phyloP scores from a whole-genome alignment of 257 asterid species.

The Fraxinus americana region DNA sequence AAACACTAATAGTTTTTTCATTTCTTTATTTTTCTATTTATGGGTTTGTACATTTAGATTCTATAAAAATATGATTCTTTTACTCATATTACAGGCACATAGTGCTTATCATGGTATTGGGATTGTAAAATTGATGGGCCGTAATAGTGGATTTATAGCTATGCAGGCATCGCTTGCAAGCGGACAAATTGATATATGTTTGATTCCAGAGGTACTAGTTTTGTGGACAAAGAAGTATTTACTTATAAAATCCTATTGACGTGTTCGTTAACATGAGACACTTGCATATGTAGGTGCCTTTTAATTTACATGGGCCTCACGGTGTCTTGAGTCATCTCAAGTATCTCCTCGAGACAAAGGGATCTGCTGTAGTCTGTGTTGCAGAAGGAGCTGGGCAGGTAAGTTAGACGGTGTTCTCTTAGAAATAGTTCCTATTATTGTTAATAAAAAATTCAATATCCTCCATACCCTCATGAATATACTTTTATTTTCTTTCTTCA shows the following conservation, averaged over 20 bases:
- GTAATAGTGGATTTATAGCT: slow-evolving; percentile 93
- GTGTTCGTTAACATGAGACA: slow-evolving; percentile 10
- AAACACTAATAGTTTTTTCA: slow-evolving; percentile 9
- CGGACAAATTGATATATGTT: slow-evolving; percentile 93
- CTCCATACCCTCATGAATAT: neutral
- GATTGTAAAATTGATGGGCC: slow-evolving; percentile 94
- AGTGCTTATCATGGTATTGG: slow-evolving; percentile 97
- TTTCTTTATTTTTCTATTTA: neutral
- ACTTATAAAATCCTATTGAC: neutral
- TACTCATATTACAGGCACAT: slow-evolving; percentile 67
- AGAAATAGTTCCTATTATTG: neutral
- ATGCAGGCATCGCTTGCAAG: slow-evolving; percentile 99
- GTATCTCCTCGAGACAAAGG: slow-evolving; percentile 83
- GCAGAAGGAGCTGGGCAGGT: slow-evolving; percentile 99
- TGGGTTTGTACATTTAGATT: neutral
- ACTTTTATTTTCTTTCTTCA: neutral
- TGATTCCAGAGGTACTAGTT: slow-evolving; percentile 84
- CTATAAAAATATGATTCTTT: slow-evolving; percentile 18
- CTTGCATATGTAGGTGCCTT: slow-evolving; percentile 56
- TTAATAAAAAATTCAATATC: neutral
- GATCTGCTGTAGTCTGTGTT: slow-evolving; percentile 91
- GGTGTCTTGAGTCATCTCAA: slow-evolving; percentile 82
- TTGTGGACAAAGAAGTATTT: neutral
- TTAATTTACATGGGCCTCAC: slow-evolving; percentile 88
- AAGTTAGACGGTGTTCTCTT: slow-evolving; percentile 22